Evolutionary conservation across 768 basidiomycete species (phyloP), one percentile per base, ranked within the genome.

Genomic region (Termitomyces sp.): DNA sequence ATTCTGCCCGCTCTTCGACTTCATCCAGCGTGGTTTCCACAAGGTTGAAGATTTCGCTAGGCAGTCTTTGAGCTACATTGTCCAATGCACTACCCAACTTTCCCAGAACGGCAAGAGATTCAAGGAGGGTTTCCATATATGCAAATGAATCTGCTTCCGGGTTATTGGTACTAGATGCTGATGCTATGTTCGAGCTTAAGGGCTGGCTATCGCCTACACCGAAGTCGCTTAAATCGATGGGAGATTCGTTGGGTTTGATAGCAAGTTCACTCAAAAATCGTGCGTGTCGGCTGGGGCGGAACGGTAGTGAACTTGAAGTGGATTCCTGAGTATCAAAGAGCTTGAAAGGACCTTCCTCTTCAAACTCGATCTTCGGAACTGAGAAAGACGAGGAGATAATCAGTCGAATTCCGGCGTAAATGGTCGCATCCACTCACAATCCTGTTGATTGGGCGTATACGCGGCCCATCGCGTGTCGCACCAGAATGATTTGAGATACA

Each of bases 401-500:
- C 25, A 0, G 31, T 15, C 40, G 8, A 37, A 17, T 52, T 40
- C 32, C 42, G 50, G 38, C 48, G 42, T 10, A 42, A 50, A 42
- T 14, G 38, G 4, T 15, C 5, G 32, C 34, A 3, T 20, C 40
- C 15, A 77, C 92, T 75, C 68, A 96, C 96, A 81, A 10, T 75
- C 73, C 59, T 86, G 83, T 71, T 98, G 97, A 57, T 89, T 89
- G 0, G 89, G 86, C 11, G 82, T 76, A 71, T 97, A 98, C 0
- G 91, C 75, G 17, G 86, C 80, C 97, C 97, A 99, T 36, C 96
- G 86, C 5, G 87, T 84, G 66, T 98, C 96, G 70, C 93, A 95
- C 87, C 95, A 97, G 72, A 94, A 96, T 0, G 91, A 92, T 69
- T 96, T 97, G 62, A 99, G 85, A 74, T 97, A 99, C n/a, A 99